Evolutionary conservation across 1,284 basidiomycete species (phyloP).

Genomic region (Coniferiporia sulphurascens): DNA sequence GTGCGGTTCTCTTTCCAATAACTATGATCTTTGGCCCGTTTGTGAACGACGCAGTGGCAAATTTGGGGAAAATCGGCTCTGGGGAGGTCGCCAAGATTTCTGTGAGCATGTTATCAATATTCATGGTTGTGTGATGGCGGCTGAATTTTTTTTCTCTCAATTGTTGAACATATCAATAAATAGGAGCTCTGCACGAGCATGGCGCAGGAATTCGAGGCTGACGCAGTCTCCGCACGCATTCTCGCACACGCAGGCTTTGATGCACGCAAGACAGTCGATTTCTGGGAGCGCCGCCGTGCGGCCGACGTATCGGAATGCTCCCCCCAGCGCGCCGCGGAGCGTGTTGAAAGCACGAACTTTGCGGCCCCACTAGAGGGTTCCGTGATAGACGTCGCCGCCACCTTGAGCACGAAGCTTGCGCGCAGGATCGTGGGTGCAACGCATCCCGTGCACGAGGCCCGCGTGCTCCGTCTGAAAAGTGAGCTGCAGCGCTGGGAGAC

Average conservation of each 20-base stretch:
- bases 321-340: constrained; percentile 21
- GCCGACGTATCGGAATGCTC: constrained; percentile 36
- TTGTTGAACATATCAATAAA: neutral
- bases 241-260: constrained; percentile 85
- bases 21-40: constrained; percentile 90
- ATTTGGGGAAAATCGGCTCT: constrained; percentile 69
- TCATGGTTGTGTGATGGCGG: constrained; percentile 21
- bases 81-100: constrained; percentile 68
- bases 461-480: constrained; percentile 16
- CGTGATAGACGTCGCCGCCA: neutral
- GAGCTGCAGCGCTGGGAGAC: constrained; percentile 16
- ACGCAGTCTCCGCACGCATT: constrained; percentile 82
- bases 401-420: constrained; percentile 3
- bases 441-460: constrained; percentile 13
- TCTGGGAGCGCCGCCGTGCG: constrained; percentile 58
- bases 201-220: constrained; percentile 83
- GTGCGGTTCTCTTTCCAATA: constrained; percentile 80
- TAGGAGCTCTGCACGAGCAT: constrained; percentile 63
- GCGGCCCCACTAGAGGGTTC: neutral
- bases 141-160: constrained; percentile 2
- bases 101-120: constrained; percentile 23
- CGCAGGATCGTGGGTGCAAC: constrained; percentile 14
- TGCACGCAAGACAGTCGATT: constrained; percentile 64
- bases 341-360: neutral
- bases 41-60: constrained; percentile 84